Evolutionary conservation across 1,139 yeast species (phyloP).

Genomic region (Protomyces inundatus): DNA sequence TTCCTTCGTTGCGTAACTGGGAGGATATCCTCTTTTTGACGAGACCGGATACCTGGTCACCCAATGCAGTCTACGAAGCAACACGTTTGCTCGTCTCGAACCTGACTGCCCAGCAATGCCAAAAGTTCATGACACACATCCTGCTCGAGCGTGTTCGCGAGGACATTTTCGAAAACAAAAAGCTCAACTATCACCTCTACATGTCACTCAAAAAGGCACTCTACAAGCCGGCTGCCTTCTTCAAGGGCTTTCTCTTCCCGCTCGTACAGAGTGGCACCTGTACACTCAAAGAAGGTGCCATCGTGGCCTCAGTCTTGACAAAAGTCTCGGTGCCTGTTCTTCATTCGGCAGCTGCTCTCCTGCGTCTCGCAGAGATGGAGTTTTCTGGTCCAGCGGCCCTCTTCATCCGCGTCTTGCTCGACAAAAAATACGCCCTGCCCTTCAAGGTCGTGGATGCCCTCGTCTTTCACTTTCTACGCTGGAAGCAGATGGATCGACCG

Average conservation of each 20-base stretch:
- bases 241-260: conserved; percentile 92
- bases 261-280: conserved; percentile 61
- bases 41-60: conserved; percentile 88
- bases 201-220: conserved; percentile 86
- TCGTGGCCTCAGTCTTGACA: conserved; percentile 84
- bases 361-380: conserved; percentile 60
- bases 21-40: conserved; percentile 90
- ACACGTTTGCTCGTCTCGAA: conserved; percentile 90
- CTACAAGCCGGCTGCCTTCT: conserved; percentile 95
- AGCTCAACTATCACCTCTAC: conserved; percentile 78
- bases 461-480: conserved; percentile 92
- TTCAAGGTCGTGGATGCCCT: conserved; percentile 92
- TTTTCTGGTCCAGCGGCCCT: conserved; percentile 85
- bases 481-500: conserved; percentile 46
- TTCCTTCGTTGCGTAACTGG: conserved; percentile 92
- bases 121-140: conserved; percentile 63
- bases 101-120: conserved; percentile 80
- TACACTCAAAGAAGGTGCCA: conserved; percentile 86
- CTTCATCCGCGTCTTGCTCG: conserved; percentile 79
- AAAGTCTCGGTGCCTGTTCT: conserved; percentile 89
- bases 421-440: conserved; percentile 93
- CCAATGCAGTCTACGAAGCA: conserved; percentile 94
- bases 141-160: conserved; percentile 78
- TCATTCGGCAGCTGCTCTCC: conserved; percentile 92
- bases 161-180: conserved; percentile 65